Percentiles rank a stretch among this genome's conserved stretches.
These are phyloP conservation scores for Fusarium oligoseptatum DNA, from an alignment of 2,329 filamentous ascomycete species.

Conservation along the genomic window DNA sequence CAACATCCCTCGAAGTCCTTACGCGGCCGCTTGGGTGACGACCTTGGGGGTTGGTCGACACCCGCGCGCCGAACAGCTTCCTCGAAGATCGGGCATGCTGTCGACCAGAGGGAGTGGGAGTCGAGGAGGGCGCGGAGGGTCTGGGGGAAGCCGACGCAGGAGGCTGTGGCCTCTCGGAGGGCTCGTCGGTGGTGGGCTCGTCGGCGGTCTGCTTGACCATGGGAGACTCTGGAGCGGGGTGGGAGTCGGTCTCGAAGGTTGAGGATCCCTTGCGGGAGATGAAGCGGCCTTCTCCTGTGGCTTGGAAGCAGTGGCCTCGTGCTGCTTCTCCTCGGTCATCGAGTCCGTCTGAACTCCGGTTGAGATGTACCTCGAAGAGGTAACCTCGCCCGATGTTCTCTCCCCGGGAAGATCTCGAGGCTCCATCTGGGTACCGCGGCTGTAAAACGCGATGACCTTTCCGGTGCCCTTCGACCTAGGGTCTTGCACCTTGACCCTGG, in stretches of 20 bases:
- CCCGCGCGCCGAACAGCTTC: not conserved
- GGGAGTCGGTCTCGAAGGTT: not conserved
- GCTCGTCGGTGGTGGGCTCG: not conserved
- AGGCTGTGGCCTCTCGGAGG: not conserved
- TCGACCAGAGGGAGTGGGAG: not conserved
- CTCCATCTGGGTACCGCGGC: conserved; percentile 19
- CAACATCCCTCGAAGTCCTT: not conserved
- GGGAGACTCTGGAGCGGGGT: not conserved
- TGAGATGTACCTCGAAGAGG: not conserved
- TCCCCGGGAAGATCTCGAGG: not conserved
- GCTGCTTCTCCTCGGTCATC: not conserved
- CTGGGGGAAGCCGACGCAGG: not conserved
- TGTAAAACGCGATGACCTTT: not conserved
- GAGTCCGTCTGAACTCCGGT: conserved; percentile 12
- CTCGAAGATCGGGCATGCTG: not conserved
- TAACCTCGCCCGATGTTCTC: not conserved
- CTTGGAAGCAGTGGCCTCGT: not conserved
- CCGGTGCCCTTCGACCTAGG: not conserved
- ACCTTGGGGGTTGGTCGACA: not conserved
- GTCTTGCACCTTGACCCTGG: not conserved
- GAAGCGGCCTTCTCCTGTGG: not conserved
- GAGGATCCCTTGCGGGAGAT: not conserved
- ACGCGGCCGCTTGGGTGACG: not conserved
- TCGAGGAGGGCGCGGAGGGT: not conserved
- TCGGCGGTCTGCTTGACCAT: not conserved